These are phyloP conservation scores for Alternaria sp. DNA, from an alignment of 2,329 filamentous ascomycete genomes.

Conservation along the genomic window DNA sequence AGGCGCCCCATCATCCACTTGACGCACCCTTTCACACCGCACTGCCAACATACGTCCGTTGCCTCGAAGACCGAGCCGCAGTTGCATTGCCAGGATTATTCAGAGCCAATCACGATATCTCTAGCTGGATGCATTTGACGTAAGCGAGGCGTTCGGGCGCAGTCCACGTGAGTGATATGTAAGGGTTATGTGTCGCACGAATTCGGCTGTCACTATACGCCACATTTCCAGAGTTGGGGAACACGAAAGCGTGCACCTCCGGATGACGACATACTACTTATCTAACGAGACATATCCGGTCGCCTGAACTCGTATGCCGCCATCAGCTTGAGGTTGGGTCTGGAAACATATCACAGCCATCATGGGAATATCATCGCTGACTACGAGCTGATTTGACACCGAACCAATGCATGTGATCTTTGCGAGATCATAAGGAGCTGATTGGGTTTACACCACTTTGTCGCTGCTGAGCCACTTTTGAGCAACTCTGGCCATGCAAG, in stretches of 20 bases:
- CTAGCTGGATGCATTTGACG: background rate
- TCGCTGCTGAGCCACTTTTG: background rate
- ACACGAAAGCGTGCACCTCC: background rate
- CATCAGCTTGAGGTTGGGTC: background rate
- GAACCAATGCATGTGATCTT: background rate
- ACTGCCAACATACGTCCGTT: constrained; percentile 3
- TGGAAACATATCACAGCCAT: background rate
- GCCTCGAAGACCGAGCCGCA: background rate
- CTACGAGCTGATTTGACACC: background rate
- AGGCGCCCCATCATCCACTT: background rate
- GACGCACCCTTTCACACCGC: background rate
- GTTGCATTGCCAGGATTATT: background rate
- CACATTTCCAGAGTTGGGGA: background rate
- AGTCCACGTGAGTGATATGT: constrained; percentile 13
- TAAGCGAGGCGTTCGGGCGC: constrained; percentile 14
- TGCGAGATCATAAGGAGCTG: background rate
- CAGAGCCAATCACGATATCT: background rate
- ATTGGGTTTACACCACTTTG: background rate
- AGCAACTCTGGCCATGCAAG: background rate
- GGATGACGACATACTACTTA: background rate
- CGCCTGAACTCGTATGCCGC: background rate
- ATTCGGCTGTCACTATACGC: constrained; percentile 10
- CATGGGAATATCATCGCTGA: background rate
- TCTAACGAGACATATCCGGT: background rate
- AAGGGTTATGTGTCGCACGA: constrained; percentile 8